Base-by-base conservation (phyloP, 371 early-diverging fungal genomes). In the Apophysomyces ossiformis region DNA sequence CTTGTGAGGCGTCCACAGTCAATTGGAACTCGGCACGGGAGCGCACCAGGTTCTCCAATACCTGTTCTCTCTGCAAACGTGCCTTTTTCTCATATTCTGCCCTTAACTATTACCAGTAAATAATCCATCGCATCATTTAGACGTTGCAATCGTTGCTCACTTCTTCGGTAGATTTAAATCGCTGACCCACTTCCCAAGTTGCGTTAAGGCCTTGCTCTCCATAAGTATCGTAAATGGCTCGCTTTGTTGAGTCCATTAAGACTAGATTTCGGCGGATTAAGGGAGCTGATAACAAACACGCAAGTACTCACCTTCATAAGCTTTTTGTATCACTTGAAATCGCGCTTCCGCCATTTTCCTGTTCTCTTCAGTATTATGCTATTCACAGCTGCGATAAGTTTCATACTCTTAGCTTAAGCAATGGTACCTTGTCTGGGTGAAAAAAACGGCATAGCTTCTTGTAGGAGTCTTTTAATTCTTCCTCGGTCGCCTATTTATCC, bases 191-290 rank as follows among this genome's bases (percentile, higher is more conserved):
- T 37, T 93, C 95, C 91, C 89, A 90, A 58, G 78, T 83, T 32
- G 86, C 85, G 35, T 78, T 82, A 12, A 96, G 68, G 12, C 95
- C 98, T 65, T 94, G 88, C 64, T 90, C 92, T 11, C 99, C 99
- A 61, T 95, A 95, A 21, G 85, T 86, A 74, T 99, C 98, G 73
- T 99, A 99, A 37, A 94, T 88, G 9, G 89, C 86, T 57, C 99
- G 87, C 62, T 88, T 88, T 18, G 84, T 85, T 4, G 92, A 87
- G 76, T 98, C 90, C 46, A 85, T 87, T 56, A 98, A 76, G 3
- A 96, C 95, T 94, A 65, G 26, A 18, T 0, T 7, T 21, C 37
- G 18, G 11, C 38, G 12, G 9, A 63, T 43, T 43, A 50, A 43
- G 37, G n/a, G 18, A 41, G 9, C 57, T 26, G 57, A 37, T 8